These are phyloP conservation scores for Magnolia sinica DNA, from an alignment of 164 flowering plant genomes.

Conservation along the genomic window DNA sequence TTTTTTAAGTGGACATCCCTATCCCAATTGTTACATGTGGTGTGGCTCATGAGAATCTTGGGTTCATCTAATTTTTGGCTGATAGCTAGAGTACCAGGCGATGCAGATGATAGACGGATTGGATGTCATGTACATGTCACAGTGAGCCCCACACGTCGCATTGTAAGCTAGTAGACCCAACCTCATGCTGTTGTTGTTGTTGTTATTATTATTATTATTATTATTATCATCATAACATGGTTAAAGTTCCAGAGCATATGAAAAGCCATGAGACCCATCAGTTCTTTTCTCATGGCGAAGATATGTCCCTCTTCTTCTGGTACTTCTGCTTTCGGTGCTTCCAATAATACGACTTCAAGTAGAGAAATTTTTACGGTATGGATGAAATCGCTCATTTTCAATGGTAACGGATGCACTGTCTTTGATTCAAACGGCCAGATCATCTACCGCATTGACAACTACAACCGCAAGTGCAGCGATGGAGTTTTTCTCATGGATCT, in stretches of 20 bases:
- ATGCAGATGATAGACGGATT: no score
- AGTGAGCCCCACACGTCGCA: no score
- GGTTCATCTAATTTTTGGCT: no score
- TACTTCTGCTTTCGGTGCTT: slow-evolving; percentile 1
- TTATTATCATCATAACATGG: no score
- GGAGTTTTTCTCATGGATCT: slow-evolving; percentile 40
- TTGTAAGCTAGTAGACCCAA: no score
- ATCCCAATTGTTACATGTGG: no score
- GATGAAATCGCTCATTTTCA: slow-evolving; percentile 41
- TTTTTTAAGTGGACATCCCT: no score
- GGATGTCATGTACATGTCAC: no score
- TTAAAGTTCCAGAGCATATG: not conserved
- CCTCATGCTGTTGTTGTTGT: no score
- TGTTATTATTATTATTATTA: no score
- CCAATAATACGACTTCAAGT: not conserved
- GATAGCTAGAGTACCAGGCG: no score
- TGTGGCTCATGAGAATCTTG: no score
- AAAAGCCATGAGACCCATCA: not conserved
- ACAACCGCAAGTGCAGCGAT: slow-evolving; percentile 19
- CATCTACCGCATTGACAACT: slow-evolving; percentile 39
- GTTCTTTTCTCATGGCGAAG: slow-evolving; percentile 29
- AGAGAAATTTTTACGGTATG: slow-evolving; percentile 33
- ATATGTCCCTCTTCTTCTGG: slow-evolving; percentile 18
- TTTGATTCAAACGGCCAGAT: slow-evolving; percentile 31
- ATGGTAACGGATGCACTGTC: slow-evolving; percentile 40